Base-by-base conservation (phyloP, 2,329 filamentous ascomycete genomes). In the Davidsoniella virescens region DNA sequence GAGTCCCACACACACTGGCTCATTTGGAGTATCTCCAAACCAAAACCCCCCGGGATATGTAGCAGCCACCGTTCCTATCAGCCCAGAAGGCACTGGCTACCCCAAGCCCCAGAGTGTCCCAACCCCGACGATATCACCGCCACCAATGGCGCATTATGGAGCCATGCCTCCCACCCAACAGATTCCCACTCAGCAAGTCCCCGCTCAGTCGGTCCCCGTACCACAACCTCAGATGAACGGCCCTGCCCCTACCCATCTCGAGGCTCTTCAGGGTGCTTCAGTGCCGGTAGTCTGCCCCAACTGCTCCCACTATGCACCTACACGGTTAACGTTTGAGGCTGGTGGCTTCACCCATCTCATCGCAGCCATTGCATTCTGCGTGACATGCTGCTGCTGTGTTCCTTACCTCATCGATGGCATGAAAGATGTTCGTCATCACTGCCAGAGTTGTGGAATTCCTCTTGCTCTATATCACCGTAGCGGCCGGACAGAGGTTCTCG, bases 391-490 rank as follows among this genome's bases (percentile, higher is more conserved):
- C 9, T 57, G 57, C 1, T 59, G 57, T 29, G 55, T 59, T 38
- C 57, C 57, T 0, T 59, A 59, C 44, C 48, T 57, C 16, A 53
- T 58, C 5, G 49, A 49, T 0, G 51, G 52, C 0, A 38, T 59
- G 3, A 59, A 59, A 47, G 57, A 59, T 36, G 56, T 54, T 12
- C 51, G 51, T 5, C 57, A 59, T 38, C 56, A 55, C 40, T 59
- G 57, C 45, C 41, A 16, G 18, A n/a, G 58, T 56, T 58, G 57
- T 33, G 54, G 55, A 2, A 54, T 57, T n/a, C 52, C 55, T 20
- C 55, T 59, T 10, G 57, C 57, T 4, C 55, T 55, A n/a, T 59
- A 58, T 41, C 57, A 59, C 36, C 56, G 57, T 6, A 58, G 57
- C 23, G 57, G 57, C 20, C 53, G 56, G 23, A 58, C 57, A 10